Evolutionary conservation across 2,329 filamentous ascomycete species (phyloP).

Genomic region (Colletotrichum sp.): DNA sequence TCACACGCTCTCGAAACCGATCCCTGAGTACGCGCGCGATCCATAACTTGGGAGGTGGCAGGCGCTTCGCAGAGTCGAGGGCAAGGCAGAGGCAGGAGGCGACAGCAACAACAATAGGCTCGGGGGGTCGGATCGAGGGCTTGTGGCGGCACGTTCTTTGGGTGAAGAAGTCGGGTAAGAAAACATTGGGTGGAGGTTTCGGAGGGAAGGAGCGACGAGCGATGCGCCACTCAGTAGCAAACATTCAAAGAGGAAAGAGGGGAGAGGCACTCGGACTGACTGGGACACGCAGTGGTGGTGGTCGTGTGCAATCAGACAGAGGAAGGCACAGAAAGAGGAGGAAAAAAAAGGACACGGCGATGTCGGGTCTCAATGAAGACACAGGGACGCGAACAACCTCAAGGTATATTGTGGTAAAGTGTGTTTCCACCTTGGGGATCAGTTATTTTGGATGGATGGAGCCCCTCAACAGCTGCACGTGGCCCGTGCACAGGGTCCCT

Average conservation of each 20-base stretch:
- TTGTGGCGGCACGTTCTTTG: slow-evolving; percentile 20
- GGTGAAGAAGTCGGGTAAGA: slow-evolving; percentile 12
- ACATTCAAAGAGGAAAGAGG: slow-evolving; percentile 13
- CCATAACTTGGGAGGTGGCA: slow-evolving; percentile 31
- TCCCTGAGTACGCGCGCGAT: slow-evolving; percentile 28
- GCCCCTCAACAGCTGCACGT: slow-evolving; percentile 17
- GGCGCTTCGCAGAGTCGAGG: slow-evolving; percentile 2
- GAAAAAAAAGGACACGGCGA: slow-evolving; percentile 1
- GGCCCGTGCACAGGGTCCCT: slow-evolving; percentile 11
- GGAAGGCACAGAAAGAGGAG: neutral
- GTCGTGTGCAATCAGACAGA: neutral
- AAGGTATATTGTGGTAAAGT: slow-evolving; percentile 10
- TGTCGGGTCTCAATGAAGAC: slow-evolving; percentile 12
- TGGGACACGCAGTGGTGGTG: neutral
- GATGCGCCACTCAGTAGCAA: slow-evolving; percentile 18
- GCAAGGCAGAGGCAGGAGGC: neutral
- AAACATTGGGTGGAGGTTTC: slow-evolving; percentile 20
- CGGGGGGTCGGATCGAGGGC: slow-evolving; percentile 10
- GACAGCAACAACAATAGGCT: neutral
- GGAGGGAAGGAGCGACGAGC: slow-evolving; percentile 13
- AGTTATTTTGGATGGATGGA: slow-evolving; percentile 18
- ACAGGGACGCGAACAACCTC: neutral
- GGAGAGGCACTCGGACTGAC: neutral
- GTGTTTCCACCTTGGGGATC: slow-evolving; percentile 11
- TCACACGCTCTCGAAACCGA: slow-evolving; percentile 31